A percentile compares a stretch with the other conserved stretches of the same genome.
Evolutionary conservation across 768 basidiomycete genomes (phyloP).

Genomic region (Lactarius deliciosus): DNA sequence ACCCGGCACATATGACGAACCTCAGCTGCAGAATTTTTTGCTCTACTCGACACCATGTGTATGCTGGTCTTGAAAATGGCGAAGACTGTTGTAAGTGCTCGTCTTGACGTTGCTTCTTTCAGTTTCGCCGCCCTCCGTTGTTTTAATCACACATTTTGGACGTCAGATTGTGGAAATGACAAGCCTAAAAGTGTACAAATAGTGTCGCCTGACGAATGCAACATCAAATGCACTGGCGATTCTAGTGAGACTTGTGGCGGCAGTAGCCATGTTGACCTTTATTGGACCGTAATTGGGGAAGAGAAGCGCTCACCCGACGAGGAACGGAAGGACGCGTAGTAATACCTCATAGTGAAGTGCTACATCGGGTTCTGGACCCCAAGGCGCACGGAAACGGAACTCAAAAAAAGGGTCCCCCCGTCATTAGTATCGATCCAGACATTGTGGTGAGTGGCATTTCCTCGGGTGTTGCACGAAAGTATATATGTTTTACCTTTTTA

Average conservation of each 20-base stretch:
- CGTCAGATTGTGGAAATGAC: conserved; percentile 62
- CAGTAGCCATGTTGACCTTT: conserved; percentile 53
- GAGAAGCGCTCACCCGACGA: too few relatives aligned
- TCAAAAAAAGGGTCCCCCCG: too few relatives aligned
- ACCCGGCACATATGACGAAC: conserved; percentile 59
- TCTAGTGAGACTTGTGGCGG: conserved; percentile 59
- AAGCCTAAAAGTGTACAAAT: conserved; percentile 46
- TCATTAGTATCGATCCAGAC: not conserved
- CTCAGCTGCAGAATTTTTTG: conserved; percentile 49
- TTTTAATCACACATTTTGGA: conserved; percentile 8
- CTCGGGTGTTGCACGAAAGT: conserved; percentile 55
- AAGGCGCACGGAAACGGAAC: too few relatives aligned
- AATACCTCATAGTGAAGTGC: too few relatives aligned
- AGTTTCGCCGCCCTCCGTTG: not conserved
- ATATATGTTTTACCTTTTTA: conserved; percentile 1
- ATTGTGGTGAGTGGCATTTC: not conserved
- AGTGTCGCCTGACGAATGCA: conserved; percentile 52
- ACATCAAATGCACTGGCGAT: conserved; percentile 60
- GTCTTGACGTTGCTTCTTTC: not conserved
- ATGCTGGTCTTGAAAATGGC: conserved; percentile 69
- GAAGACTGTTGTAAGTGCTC: conserved; percentile 57
- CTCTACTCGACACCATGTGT: conserved; percentile 49
- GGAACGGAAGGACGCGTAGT: too few relatives aligned
- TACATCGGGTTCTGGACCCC: too few relatives aligned
- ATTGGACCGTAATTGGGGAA: too few relatives aligned